Conservation (phyloP, 2,329 filamentous ascomycete genomes). For the Penicillium sp. region DNA sequence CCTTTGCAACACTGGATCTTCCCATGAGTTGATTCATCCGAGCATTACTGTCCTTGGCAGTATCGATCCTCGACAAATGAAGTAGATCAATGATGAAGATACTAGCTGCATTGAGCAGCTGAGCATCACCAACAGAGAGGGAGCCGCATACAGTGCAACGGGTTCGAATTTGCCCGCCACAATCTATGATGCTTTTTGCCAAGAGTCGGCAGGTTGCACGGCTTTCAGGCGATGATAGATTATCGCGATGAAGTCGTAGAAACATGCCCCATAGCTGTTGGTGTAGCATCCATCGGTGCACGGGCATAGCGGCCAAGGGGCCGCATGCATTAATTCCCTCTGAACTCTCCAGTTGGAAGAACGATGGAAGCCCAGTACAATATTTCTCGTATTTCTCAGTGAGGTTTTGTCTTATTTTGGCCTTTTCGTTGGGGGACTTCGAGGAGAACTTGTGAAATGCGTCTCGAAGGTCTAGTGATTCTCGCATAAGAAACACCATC, state of each 20-base stretch:
- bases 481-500: conserved; percentile 2
- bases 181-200: conserved; percentile 13
- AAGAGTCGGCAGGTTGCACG: conserved; percentile 8
- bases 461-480: conserved; percentile 2
- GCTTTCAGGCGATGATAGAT: not conserved
- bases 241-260: conserved; percentile 12
- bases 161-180: conserved; percentile 2
- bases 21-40: no score
- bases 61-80: not conserved
- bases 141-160: conserved; percentile 11
- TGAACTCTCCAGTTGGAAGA: conserved; percentile 12
- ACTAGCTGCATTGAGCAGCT: conserved; percentile 1
- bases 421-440: not conserved
- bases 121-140: conserved; percentile 4
- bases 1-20: no score
- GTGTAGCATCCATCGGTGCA: conserved; percentile 18
- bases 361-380: conserved; percentile 4
- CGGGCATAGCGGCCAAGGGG: conserved; percentile 12
- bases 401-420: not conserved
- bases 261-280: conserved; percentile 19
- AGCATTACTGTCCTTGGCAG: not conserved
- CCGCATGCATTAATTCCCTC: conserved; percentile 13
- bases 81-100: conserved; percentile 1
- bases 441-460: not conserved
- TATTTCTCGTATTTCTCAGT: conserved; percentile 11